Percentiles rank a stretch among this genome's conserved stretches.
phyloP scores from a whole-genome alignment of 1,139 yeast species.

The Protomyces inundatus region DNA sequence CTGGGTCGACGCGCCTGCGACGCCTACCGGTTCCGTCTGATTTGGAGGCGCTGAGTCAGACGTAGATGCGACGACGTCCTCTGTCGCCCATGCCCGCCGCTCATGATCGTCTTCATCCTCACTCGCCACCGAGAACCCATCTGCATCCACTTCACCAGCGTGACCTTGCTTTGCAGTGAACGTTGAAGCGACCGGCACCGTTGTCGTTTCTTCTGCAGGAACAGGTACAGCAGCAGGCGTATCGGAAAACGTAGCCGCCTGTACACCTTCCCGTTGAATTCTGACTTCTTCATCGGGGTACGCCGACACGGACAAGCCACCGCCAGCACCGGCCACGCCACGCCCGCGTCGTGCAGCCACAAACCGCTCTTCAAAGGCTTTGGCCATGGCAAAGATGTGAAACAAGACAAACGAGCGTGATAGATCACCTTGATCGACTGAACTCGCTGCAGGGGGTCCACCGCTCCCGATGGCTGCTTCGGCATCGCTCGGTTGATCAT shows the following conservation, averaged over 20 bases:
- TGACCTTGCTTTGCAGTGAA: too few species aligned
- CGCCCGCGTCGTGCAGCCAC: neutral
- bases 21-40: too few species aligned
- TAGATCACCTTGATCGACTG: slow-evolving; percentile 15
- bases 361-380: slow-evolving; percentile 3
- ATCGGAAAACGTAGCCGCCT: neutral
- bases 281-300: slow-evolving; percentile 5
- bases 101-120: neutral
- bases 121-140: neutral
- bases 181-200: neutral
- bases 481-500: neutral
- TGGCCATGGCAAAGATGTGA: slow-evolving; percentile 9
- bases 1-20: too few species aligned
- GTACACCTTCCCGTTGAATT: neutral
- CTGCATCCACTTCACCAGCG: neutral
- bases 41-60: too few species aligned
- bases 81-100: neutral
- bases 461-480: slow-evolving; percentile 1
- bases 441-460: slow-evolving; percentile 2
- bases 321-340: neutral
- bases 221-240: neutral
- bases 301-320: slow-evolving; percentile 13
- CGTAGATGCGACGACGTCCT: too few species aligned
- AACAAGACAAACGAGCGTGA: slow-evolving; percentile 20
- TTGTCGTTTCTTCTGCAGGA: neutral